These are phyloP conservation scores for Ophiostoma piceae DNA, from an alignment of 2,329 filamentous ascomycete genomes.

Conservation along the genomic window DNA sequence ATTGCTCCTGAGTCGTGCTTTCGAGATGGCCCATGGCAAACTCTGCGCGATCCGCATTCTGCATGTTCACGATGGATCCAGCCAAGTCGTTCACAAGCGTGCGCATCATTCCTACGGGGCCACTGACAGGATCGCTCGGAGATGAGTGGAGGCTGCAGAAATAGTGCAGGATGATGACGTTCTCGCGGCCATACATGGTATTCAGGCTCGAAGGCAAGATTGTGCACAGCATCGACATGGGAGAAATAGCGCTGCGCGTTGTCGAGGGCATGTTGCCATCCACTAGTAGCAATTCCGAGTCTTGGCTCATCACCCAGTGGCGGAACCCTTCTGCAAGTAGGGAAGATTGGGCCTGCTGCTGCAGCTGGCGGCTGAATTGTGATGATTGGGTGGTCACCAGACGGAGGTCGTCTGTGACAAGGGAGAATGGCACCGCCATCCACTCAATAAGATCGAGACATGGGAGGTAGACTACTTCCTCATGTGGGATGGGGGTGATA, in stretches of 20 bases:
- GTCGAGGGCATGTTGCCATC: slow-evolving; percentile 19
- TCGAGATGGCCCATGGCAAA: not conserved
- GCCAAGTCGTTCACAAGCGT: not conserved
- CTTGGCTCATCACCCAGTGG: slow-evolving; percentile 1
- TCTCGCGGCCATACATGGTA: not conserved
- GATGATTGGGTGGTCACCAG: not conserved
- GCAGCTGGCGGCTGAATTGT: not conserved
- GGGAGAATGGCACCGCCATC: not conserved
- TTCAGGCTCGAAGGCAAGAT: not conserved
- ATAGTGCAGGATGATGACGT: slow-evolving; percentile 15
- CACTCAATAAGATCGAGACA: not conserved
- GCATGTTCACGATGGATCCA: not conserved
- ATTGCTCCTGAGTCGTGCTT: not conserved
- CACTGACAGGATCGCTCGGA: not conserved
- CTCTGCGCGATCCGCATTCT: not conserved
- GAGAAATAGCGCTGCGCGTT: slow-evolving; percentile 10
- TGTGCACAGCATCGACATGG: slow-evolving; percentile 22
- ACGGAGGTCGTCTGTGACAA: not conserved
- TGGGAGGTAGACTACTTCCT: not conserved
- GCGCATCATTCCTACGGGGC: not conserved
- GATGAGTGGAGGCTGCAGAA: slow-evolving; percentile 22
- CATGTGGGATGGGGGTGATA: not conserved
- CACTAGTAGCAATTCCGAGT: slow-evolving; percentile 17
- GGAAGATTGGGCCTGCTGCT: slow-evolving; percentile 20
- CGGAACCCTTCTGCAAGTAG: slow-evolving; percentile 11